Evolutionary conservation across 108 stramenopile genomes (phyloP).

Genomic region (Nitzschia inconspicua): DNA sequence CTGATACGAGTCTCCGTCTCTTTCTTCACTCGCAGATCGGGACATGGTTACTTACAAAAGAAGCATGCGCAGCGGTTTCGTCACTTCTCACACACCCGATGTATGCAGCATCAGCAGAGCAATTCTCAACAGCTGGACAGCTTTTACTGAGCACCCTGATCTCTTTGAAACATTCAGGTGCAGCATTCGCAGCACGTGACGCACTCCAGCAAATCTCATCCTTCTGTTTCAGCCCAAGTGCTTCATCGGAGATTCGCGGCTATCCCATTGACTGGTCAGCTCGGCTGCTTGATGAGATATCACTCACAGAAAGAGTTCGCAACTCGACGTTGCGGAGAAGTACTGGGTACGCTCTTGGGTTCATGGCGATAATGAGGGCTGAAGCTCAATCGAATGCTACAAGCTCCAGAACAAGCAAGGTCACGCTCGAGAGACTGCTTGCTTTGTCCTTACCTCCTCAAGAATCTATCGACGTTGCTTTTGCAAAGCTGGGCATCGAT

Average conservation of each 20-base stretch:
- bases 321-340: constrained; percentile 64
- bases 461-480: constrained; percentile 3
- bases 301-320: constrained; percentile 39
- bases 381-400: constrained; percentile 19
- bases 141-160: constrained; percentile 50
- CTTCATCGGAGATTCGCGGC: not conserved
- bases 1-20: not conserved
- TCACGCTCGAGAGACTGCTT: constrained; percentile 30
- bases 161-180: constrained; percentile 68
- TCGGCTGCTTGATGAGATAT: constrained; percentile 44
- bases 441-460: constrained; percentile 38
- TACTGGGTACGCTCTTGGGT: constrained; percentile 68
- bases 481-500: constrained; percentile 6
- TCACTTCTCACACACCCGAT: constrained; percentile 10
- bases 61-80: constrained; percentile 43
- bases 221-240: constrained; percentile 9
- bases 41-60: constrained; percentile 66
- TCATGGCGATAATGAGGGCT: constrained; percentile 56
- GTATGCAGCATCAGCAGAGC: not conserved
- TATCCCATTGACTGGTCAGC: constrained; percentile 35
- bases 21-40: constrained; percentile 27
- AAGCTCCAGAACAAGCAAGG: constrained; percentile 11
- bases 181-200: constrained; percentile 58
- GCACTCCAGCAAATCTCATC: constrained; percentile 50
- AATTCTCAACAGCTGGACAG: constrained; percentile 29